These are phyloP conservation scores for Parietaria judaica DNA, from an alignment of 306 rosid genomes.

Conservation along the genomic window DNA sequence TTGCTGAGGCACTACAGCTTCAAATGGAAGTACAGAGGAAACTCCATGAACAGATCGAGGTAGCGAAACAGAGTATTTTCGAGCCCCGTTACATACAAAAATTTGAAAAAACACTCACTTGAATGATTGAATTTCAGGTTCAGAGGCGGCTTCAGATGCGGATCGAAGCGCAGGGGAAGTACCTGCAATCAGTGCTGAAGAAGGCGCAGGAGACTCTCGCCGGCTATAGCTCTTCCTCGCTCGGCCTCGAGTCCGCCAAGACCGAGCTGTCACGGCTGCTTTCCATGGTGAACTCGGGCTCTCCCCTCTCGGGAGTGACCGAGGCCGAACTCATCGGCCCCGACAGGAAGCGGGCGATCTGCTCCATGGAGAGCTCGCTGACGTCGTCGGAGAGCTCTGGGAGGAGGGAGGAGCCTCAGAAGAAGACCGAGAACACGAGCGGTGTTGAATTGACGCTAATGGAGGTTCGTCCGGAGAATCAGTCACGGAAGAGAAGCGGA, in stretches of 20 bases:
- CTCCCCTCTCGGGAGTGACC: conserved; percentile 68
- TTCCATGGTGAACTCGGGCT: conserved; percentile 54
- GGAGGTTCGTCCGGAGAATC: conserved; percentile 26
- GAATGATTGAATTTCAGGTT: conserved; percentile 37
- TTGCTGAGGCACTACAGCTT: conserved; percentile 69
- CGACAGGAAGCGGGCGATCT: conserved; percentile 43
- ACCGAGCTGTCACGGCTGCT: conserved; percentile 75
- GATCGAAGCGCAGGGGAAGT: conserved; percentile 94
- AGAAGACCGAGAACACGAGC: conserved; percentile 21
- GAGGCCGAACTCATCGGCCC: conserved; percentile 36
- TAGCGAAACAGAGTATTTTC: not conserved
- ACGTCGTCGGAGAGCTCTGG: conserved; percentile 72
- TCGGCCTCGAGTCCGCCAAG: conserved; percentile 56
- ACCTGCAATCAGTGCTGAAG: conserved; percentile 67
- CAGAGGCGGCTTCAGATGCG: conserved; percentile 79
- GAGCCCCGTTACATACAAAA: no score
- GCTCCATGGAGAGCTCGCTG: conserved; percentile 77
- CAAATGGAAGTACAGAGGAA: conserved; percentile 80
- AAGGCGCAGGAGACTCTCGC: conserved; percentile 83
- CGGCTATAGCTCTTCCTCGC: conserved; percentile 49
- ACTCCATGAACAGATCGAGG: conserved; percentile 83
- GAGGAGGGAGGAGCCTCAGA: conserved; percentile 37
- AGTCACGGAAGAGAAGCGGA: conserved; percentile 45
- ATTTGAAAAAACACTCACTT: no score
- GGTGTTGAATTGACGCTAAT: conserved; percentile 49